phyloP scores from a whole-genome alignment of 345 rosid genomes.

The Eucalyptus camaldulensis region DNA sequence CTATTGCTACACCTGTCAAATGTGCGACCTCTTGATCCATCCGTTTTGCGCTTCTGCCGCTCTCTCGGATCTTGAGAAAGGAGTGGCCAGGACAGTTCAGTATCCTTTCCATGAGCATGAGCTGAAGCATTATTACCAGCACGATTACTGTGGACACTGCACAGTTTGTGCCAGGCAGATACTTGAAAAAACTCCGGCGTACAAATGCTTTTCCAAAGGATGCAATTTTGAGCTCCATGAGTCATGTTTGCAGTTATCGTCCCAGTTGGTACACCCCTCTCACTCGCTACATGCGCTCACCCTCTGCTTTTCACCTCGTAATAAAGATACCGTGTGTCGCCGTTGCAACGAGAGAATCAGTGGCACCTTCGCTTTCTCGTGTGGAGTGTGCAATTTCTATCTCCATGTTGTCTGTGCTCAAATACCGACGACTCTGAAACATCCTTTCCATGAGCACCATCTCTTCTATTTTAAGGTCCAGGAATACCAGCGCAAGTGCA shows the following conservation, averaged over 20 bases:
- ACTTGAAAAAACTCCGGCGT: rapidly evolving
- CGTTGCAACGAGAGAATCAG: rapidly evolving
- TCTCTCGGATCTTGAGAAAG: background rate
- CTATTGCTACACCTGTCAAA: background rate
- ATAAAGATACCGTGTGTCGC: rapidly evolving
- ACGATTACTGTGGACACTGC: no score
- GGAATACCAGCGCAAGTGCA: no score
- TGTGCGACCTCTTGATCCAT: background rate
- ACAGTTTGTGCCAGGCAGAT: rapidly evolving
- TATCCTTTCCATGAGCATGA: background rate
- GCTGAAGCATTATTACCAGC: no score
- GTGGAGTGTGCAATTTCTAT: background rate
- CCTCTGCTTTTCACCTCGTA: rapidly evolving
- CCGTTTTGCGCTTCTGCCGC: background rate
- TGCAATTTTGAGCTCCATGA: rapidly evolving
- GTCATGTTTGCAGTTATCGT: background rate
- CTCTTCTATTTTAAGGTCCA: background rate
- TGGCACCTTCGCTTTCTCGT: rapidly evolving
- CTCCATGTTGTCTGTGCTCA: rapidly evolving
- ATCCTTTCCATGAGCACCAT: background rate
- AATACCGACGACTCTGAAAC: background rate
- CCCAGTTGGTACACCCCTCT: rapidly evolving
- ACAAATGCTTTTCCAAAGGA: background rate
- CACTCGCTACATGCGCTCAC: background rate
- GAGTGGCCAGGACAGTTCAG: background rate